These are phyloP conservation scores for Selaginella moellendorffii DNA, from an alignment of 75 land plant genomes.

Conservation along the genomic window DNA sequence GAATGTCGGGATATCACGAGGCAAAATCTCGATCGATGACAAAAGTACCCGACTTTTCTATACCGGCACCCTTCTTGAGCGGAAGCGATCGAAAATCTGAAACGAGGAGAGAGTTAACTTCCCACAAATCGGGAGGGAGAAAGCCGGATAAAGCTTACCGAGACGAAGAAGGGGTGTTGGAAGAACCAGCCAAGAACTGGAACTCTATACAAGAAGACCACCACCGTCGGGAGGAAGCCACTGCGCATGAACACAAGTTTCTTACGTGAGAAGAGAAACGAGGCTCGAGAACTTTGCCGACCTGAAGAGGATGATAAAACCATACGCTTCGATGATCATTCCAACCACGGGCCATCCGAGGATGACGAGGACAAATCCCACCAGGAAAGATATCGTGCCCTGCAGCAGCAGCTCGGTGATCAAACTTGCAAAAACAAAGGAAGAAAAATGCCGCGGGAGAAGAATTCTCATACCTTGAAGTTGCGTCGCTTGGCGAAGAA, in stretches of 20 bases:
- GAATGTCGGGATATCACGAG: too few species aligned
- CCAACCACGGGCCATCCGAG: conserved; percentile 92
- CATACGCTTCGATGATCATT: conserved; percentile 92
- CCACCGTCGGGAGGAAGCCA: conserved; percentile 86
- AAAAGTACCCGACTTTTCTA: too few species aligned
- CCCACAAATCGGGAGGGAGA: neutral
- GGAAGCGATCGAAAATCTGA: conserved; percentile 35
- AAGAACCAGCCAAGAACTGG: conserved; percentile 81
- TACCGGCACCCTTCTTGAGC: conserved; percentile 33
- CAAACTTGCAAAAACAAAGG: neutral
- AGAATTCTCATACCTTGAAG: conserved; percentile 40
- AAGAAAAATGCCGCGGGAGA: neutral
- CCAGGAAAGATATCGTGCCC: conserved; percentile 82
- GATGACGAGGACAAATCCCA: conserved; percentile 71
- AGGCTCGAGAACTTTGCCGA: neutral
- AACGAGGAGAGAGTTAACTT: neutral
- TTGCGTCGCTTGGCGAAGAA: conserved; percentile 76
- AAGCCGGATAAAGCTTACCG: conserved; percentile 26
- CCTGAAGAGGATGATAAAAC: conserved; percentile 89
- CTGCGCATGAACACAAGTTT: conserved; percentile 27
- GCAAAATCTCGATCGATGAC: too few species aligned
- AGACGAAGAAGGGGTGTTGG: conserved; percentile 61
- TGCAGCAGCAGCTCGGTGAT: conserved; percentile 13
- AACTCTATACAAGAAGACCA: conserved; percentile 63
- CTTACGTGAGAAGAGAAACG: neutral